These are phyloP conservation scores for Fusarium chaquense DNA, from an alignment of 2,329 filamentous ascomycete genomes.

Conservation along the genomic window DNA sequence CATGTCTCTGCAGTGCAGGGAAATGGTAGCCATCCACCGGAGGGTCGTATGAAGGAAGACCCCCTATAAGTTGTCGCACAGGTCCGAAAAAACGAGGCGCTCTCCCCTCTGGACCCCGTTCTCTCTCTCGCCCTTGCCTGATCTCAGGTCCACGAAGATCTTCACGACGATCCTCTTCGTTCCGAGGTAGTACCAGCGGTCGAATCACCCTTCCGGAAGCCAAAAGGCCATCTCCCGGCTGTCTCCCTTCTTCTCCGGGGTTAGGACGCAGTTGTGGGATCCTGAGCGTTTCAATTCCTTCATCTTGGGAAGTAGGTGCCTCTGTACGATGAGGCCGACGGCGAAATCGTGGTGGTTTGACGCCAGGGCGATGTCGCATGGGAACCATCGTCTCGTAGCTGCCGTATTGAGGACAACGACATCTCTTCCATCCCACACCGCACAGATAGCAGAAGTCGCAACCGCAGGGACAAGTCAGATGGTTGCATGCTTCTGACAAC, in stretches of 20 bases:
- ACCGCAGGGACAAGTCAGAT: conserved; percentile 57
- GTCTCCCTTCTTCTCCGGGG: conserved; percentile 11
- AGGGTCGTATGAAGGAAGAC: too few relatives aligned
- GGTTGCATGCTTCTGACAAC: conserved; percentile 43
- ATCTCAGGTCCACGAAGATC: not conserved
- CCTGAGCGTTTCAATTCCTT: not conserved
- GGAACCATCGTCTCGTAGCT: conserved; percentile 18
- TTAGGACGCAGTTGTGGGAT: conserved; percentile 37
- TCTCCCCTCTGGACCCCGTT: not conserved
- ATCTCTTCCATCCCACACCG: conserved; percentile 57
- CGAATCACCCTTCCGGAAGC: not conserved
- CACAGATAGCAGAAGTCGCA: conserved; percentile 65
- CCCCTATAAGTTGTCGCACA: too few relatives aligned
- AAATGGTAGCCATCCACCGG: too few relatives aligned
- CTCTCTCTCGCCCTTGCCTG: not conserved
- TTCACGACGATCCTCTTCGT: not conserved
- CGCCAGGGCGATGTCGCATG: conserved; percentile 26
- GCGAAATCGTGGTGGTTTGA: conserved; percentile 37
- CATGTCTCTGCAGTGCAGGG: not conserved
- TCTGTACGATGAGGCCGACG: conserved; percentile 2
- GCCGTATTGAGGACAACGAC: conserved; percentile 46
- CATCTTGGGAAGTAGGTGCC: not conserved
- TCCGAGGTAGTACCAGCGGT: not conserved
- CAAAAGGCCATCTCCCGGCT: not conserved
- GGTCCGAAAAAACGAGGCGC: too few relatives aligned